Conservation (phyloP, 805 yeast species). For the Candida parachauliodes region DNA sequence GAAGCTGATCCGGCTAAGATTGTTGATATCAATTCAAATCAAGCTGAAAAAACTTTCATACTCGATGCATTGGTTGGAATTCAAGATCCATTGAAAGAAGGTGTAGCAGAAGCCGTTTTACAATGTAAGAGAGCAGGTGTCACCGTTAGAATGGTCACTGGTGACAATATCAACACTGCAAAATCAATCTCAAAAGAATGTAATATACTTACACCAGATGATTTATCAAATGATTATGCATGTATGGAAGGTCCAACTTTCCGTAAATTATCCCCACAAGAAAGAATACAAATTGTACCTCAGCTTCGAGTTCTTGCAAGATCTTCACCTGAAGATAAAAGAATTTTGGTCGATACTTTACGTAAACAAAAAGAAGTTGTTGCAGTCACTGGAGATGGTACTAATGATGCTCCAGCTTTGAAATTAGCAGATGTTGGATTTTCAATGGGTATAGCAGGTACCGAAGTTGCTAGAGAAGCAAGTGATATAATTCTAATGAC, state of each 20-base stretch:
- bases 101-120: slow-evolving; percentile 84
- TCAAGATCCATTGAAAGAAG: slow-evolving; percentile 89
- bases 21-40: slow-evolving; percentile 19
- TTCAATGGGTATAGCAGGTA: slow-evolving; percentile 98
- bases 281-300: slow-evolving; percentile 64
- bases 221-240: slow-evolving; percentile 48
- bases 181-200: slow-evolving; percentile 85
- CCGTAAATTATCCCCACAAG: slow-evolving; percentile 57
- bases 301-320: slow-evolving; percentile 82
- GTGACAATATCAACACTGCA: slow-evolving; percentile 91
- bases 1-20: slow-evolving; percentile 28
- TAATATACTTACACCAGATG: slow-evolving; percentile 62
- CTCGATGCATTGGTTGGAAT: slow-evolving; percentile 84
- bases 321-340: slow-evolving; percentile 93
- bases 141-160: slow-evolving; percentile 95
- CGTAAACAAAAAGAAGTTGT: slow-evolving; percentile 85
- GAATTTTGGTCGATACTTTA: slow-evolving; percentile 77
- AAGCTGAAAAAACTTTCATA: slow-evolving; percentile 32
- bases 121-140: slow-evolving; percentile 92
- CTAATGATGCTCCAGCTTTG: slow-evolving; percentile 97
- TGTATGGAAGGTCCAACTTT: slow-evolving; percentile 94
- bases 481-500: slow-evolving; percentile 90
- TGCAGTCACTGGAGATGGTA: slow-evolving; percentile 99
- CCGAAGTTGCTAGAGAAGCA: slow-evolving; percentile 98
- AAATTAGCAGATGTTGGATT: slow-evolving; percentile 97